Conservation (phyloP, 1,284 basidiomycete species). For the Boletus semigastroideus region DNA sequence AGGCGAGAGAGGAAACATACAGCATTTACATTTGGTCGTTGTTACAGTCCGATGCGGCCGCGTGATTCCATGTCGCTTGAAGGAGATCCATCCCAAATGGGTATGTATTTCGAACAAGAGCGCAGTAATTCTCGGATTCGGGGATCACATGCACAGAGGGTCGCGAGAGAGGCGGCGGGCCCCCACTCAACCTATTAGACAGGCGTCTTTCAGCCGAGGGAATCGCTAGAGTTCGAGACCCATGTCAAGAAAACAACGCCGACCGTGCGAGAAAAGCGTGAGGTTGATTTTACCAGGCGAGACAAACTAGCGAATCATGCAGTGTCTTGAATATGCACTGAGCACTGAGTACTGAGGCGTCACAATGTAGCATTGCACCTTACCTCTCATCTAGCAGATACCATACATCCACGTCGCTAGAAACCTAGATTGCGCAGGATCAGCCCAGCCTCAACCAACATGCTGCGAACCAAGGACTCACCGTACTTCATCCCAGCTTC, state of each 20-base stretch:
- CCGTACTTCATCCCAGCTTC: conserved; percentile 87
- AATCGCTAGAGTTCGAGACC: conserved; percentile 66
- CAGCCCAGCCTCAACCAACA: conserved; percentile 4
- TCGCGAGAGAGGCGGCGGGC: too few species aligned
- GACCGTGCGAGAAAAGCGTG: conserved; percentile 75
- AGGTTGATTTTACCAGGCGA: conserved; percentile 76
- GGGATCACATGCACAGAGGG: too few species aligned
- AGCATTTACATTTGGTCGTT: too few species aligned
- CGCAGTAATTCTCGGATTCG: too few species aligned
- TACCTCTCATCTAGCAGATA: conserved; percentile 14
- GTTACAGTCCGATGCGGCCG: too few species aligned
- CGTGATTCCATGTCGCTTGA: too few species aligned
- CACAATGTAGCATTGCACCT: conserved; percentile 29
- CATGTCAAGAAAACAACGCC: conserved; percentile 81
- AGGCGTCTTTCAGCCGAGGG: too few species aligned
- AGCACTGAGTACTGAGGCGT: conserved; percentile 40
- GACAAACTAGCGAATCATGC: conserved; percentile 62
- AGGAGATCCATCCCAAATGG: too few species aligned
- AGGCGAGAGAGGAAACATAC: too few species aligned
- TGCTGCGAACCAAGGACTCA: conserved; percentile 29
- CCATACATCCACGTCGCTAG: conserved; percentile 21
- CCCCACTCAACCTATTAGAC: too few species aligned
- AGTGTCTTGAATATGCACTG: too few species aligned
- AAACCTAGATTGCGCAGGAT: conserved; percentile 40
- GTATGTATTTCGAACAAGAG: too few species aligned